phyloP scores from a whole-genome alignment of 768 basidiomycete species.

The Russula emetica region DNA sequence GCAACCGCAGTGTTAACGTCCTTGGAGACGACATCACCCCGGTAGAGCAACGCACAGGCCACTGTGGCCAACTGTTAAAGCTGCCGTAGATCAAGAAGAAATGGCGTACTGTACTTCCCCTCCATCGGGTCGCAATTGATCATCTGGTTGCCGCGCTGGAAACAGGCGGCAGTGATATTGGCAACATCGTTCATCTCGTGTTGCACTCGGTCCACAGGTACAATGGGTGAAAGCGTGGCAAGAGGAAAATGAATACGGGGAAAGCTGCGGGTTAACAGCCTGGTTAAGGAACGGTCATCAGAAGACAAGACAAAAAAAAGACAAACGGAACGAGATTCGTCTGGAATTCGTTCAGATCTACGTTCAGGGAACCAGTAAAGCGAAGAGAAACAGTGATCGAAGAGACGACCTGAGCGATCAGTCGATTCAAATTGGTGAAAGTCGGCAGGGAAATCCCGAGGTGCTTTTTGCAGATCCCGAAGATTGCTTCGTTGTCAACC shows the following conservation, averaged over 20 bases:
- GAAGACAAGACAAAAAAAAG: conserved; percentile 22
- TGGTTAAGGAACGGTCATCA: neutral
- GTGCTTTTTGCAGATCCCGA: conserved; percentile 58
- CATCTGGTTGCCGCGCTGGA: conserved; percentile 43
- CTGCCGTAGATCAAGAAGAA: neutral
- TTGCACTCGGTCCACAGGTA: conserved; percentile 56
- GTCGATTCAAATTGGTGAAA: conserved; percentile 60
- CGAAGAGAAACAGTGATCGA: conserved; percentile 47
- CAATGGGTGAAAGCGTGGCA: conserved; percentile 61
- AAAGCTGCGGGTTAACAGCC: conserved; percentile 37
- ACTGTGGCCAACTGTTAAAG: conserved; percentile 33
- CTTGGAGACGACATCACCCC: conserved; percentile 74
- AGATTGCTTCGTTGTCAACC: conserved; percentile 63
- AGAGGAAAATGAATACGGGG: conserved; percentile 66
- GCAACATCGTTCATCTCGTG: conserved; percentile 66
- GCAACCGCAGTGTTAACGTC: conserved; percentile 72
- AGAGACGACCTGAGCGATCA: conserved; percentile 60
- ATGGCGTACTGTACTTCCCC: conserved; percentile 64
- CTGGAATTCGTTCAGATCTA: conserved; percentile 41
- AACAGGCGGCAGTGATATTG: conserved; percentile 11
- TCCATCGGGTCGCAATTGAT: conserved; percentile 74
- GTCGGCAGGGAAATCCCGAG: conserved; percentile 52
- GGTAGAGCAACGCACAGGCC: conserved; percentile 68
- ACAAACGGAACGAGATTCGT: conserved; percentile 53
- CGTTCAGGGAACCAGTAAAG: conserved; percentile 63